A percentile compares a stretch with the other conserved stretches of the same genome.
Conservation (phyloP, 2,329 filamentous ascomycete species). For the Geosmithia putterillii region DNA sequence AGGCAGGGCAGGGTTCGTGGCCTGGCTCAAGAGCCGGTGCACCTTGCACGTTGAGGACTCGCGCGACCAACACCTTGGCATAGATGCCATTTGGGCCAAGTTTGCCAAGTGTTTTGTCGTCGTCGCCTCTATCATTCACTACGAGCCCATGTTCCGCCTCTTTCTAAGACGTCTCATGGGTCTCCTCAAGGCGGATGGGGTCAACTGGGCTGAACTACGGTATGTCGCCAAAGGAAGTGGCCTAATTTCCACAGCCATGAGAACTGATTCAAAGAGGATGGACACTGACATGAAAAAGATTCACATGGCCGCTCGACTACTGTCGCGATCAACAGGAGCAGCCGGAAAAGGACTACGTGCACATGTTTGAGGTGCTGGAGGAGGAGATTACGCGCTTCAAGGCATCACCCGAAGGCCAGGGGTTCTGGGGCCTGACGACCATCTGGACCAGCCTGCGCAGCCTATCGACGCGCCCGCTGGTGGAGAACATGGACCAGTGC, state of each 20-base stretch:
- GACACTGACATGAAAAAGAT: constrained; percentile 24
- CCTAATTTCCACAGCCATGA: background rate
- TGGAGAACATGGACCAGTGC: constrained; percentile 78
- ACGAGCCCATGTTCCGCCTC: constrained; percentile 77
- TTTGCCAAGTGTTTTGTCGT: constrained; percentile 66
- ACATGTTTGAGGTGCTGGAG: constrained; percentile 60
- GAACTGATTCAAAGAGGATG: background rate
- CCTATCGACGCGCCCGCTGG: constrained; percentile 50
- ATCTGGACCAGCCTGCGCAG: constrained; percentile 73
- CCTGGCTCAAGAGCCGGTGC: constrained; percentile 64
- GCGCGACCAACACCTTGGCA: constrained; percentile 68
- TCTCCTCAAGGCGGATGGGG: constrained; percentile 65
- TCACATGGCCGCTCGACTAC: constrained; percentile 63
- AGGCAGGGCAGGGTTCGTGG: constrained; percentile 58
- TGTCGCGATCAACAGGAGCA: constrained; percentile 50
- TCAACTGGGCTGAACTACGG: constrained; percentile 73
- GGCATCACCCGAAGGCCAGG: constrained; percentile 52
- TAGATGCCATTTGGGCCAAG: constrained; percentile 75
- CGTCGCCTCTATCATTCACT: constrained; percentile 64
- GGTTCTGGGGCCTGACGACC: constrained; percentile 74
- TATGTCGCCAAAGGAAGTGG: constrained; percentile 11
- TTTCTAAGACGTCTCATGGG: constrained; percentile 63
- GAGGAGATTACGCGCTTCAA: constrained; percentile 74
- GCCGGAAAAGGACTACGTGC: constrained; percentile 53
- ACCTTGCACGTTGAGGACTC: constrained; percentile 62